Conservation (phyloP, 2,329 filamentous ascomycete genomes). For the Sclerotinia spermophila region DNA sequence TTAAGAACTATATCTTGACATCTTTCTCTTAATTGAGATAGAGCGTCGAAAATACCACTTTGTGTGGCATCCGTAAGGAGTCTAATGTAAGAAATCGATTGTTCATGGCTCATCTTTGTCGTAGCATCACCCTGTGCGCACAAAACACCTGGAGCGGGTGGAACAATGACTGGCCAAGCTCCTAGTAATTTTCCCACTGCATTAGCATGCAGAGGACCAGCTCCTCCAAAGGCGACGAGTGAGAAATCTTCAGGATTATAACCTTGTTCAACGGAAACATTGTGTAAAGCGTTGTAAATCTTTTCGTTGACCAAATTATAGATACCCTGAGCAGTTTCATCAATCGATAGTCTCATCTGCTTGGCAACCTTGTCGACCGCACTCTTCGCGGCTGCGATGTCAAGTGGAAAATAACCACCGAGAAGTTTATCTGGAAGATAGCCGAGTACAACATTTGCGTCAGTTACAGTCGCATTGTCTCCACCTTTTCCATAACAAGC, state of each 20-base stretch:
- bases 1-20: conserved; percentile 6
- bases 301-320: conserved; percentile 11
- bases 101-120: conserved; percentile 13
- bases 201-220: conserved; percentile 12
- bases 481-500: conserved; percentile 11
- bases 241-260: conserved; percentile 13
- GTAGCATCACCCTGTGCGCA: conserved; percentile 12
- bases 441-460: conserved; percentile 5
- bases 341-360: conserved; percentile 9
- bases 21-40: not conserved
- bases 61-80: not conserved
- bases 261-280: conserved; percentile 13
- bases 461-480: conserved; percentile 1
- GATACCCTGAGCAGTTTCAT: conserved; percentile 13
- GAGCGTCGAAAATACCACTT: not conserved
- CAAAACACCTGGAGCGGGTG: conserved; percentile 7
- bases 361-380: conserved; percentile 2
- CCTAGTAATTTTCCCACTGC: conserved; percentile 11
- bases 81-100: conserved; percentile 6
- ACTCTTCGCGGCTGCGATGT: not conserved
- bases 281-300: conserved; percentile 9
- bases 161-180: conserved; percentile 14
- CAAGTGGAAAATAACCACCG: conserved; percentile 4
- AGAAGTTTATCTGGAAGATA: conserved; percentile 15
- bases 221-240: conserved; percentile 7